Conservation (phyloP, 2,329 filamentous ascomycete genomes). For the Clarireedia homoeocarpa region DNA sequence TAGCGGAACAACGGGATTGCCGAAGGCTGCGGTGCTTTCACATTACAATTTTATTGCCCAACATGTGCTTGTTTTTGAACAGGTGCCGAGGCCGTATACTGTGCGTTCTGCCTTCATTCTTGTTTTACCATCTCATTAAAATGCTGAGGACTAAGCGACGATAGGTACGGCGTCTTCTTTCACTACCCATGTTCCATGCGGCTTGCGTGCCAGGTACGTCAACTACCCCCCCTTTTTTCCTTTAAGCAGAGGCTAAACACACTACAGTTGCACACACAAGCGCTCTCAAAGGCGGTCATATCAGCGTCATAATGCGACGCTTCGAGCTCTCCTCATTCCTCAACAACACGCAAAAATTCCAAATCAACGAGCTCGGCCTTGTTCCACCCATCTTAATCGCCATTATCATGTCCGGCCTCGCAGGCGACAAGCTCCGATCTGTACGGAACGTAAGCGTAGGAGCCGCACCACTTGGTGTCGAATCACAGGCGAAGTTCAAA, state of each 20-base stretch:
- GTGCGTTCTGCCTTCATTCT: slow-evolving; percentile 47
- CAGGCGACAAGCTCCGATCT: slow-evolving; percentile 47
- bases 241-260: background rate
- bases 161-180: slow-evolving; percentile 42
- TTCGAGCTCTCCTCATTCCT: slow-evolving; percentile 72
- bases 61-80: slow-evolving; percentile 38
- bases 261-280: slow-evolving; percentile 59
- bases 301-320: slow-evolving; percentile 53
- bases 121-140: background rate
- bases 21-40: slow-evolving; percentile 34
- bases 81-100: slow-evolving; percentile 41
- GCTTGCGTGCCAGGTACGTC: slow-evolving; percentile 57
- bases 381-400: slow-evolving; percentile 72
- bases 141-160: slow-evolving; percentile 14
- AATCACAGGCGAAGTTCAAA: slow-evolving; percentile 34
- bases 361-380: slow-evolving; percentile 56
- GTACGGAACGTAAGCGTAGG: slow-evolving; percentile 35
- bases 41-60: slow-evolving; percentile 32
- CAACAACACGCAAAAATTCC: slow-evolving; percentile 55
- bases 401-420: slow-evolving; percentile 34
- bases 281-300: slow-evolving; percentile 15
- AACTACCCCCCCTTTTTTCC: too few relatives aligned
- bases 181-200: slow-evolving; percentile 47
- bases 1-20: slow-evolving; percentile 51
- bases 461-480: slow-evolving; percentile 40